Base-by-base conservation (phyloP, 1,284 basidiomycete species). In the Apiotrichum domesticum region DNA sequence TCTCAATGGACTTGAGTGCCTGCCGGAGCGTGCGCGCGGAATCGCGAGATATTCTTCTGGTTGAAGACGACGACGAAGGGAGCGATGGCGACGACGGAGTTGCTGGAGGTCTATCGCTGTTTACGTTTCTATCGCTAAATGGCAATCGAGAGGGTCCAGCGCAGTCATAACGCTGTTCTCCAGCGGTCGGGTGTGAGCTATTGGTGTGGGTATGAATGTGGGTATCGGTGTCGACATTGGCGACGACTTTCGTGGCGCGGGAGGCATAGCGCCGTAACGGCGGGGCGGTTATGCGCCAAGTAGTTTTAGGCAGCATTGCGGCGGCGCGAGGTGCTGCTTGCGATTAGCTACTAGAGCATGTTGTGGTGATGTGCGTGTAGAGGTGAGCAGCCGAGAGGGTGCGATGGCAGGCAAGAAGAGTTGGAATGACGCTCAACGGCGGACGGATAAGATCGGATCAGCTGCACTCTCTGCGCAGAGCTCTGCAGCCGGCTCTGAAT, bases 281-380 rank as follows among this genome's bases (percentile, higher is more conserved):
- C 10, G 50, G 44, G 13, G 53, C 52, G 13, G 58, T 54, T 32
- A 56, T 47, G 35, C 54, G 43, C 58, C 54, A 54, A 44, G 51
- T 33, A 2, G 44, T 48, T 45, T 53, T 49, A 15, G 32, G 32
- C 9, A 54, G 32, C 45, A 54, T 54, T 9, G 32, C 41, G 33
- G 33, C 6, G 13, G 37, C 37, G 21, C 21, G 21, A 21, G 21
- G 21, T 21, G 21, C 21, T 21, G 21, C 21, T 21, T 21, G 21
- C 21, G 21, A 21, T 21, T 21, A 21, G 21, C 21, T 21, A 21
- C 21, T 21, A 58, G 49, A 51, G 34, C 57, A 58, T 55, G 44
- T 21, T 21, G 21, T 21, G 21, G 21, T 21, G 21, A 21, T 21
- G 21, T 21, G 21, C 21, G 21, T 21, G 21, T 21, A 21, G 21